These are phyloP conservation scores for Aspergillus costaricaensis DNA, from an alignment of 2,329 filamentous ascomycete genomes.

Conservation along the genomic window DNA sequence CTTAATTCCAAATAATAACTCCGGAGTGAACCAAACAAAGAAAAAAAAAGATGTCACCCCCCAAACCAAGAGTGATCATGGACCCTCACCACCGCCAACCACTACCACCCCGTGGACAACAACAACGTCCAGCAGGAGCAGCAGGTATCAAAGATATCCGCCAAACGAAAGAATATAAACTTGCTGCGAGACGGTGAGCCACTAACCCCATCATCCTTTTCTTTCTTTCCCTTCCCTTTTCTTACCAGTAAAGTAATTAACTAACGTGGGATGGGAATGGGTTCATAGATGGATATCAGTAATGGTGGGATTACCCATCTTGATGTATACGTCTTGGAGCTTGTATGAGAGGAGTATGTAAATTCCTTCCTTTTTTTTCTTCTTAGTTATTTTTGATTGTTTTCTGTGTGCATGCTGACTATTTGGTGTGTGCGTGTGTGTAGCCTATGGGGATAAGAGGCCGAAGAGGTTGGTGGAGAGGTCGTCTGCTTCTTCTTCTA, in stretches of 20 bases:
- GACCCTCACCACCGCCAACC: slow-evolving; percentile 14
- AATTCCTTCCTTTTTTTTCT: background rate
- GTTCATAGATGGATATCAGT: slow-evolving; percentile 32
- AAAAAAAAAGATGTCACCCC: background rate
- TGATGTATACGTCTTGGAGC: slow-evolving; percentile 36
- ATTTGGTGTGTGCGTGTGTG: no score
- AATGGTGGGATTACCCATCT: slow-evolving; percentile 37
- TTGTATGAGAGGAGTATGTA: slow-evolving; percentile 37
- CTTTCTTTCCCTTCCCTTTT: no score
- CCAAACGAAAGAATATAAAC: slow-evolving; percentile 45
- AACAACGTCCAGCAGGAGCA: background rate
- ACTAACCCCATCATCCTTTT: no score
- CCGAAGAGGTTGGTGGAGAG: background rate
- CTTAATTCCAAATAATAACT: background rate
- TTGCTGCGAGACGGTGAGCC: slow-evolving; percentile 32
- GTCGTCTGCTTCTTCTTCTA: background rate
- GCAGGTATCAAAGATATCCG: slow-evolving; percentile 34
- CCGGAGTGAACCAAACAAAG: background rate
- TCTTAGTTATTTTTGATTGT: no score
- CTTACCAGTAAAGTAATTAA: no score
- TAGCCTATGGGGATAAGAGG: slow-evolving; percentile 4
- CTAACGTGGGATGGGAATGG: background rate
- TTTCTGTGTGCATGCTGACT: no score
- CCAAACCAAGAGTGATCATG: slow-evolving; percentile 21
- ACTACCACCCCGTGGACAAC: background rate